Evolutionary conservation across 1,284 basidiomycete genomes (phyloP).

Genomic region (Tetrapyrgos nigripes): DNA sequence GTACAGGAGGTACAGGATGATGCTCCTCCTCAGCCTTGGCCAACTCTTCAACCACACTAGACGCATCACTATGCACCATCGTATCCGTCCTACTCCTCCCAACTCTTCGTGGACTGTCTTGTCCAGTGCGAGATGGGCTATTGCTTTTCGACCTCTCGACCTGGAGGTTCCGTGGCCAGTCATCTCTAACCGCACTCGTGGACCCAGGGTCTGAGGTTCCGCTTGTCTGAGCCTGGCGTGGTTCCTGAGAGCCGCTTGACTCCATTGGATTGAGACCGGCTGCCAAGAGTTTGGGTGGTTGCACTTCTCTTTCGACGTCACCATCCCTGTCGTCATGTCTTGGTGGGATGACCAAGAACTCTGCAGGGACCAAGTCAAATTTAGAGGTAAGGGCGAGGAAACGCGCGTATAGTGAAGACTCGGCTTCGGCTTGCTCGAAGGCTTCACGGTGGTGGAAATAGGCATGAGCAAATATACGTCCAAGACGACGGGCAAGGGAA

Average conservation of each 20-base stretch:
- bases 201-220: not conserved
- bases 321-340: constrained; percentile 25
- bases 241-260: too few relatives aligned
- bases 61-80: constrained; percentile 73
- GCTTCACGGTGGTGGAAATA: constrained; percentile 94
- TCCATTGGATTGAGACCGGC: constrained; percentile 52
- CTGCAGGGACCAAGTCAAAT: constrained; percentile 83
- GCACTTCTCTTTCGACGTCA: constrained; percentile 33
- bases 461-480: constrained; percentile 95
- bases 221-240: too few relatives aligned
- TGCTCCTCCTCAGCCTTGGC: too few relatives aligned
- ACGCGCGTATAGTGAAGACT: constrained; percentile 90
- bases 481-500: constrained; percentile 86
- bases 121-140: constrained; percentile 40
- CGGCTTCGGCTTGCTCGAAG: constrained; percentile 89
- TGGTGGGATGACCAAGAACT: constrained; percentile 83
- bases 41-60: constrained; percentile 48
- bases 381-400: constrained; percentile 85
- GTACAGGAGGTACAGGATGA: too few relatives aligned
- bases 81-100: constrained; percentile 76
- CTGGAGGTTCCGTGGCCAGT: too few relatives aligned
- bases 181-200: constrained; percentile 19
- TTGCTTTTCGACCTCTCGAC: constrained; percentile 23
- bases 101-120: constrained; percentile 57
- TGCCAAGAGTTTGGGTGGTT: constrained; percentile 55